Evolutionary conservation across 768 basidiomycete genomes (phyloP).

Genomic region (Cubamyces lactineus): DNA sequence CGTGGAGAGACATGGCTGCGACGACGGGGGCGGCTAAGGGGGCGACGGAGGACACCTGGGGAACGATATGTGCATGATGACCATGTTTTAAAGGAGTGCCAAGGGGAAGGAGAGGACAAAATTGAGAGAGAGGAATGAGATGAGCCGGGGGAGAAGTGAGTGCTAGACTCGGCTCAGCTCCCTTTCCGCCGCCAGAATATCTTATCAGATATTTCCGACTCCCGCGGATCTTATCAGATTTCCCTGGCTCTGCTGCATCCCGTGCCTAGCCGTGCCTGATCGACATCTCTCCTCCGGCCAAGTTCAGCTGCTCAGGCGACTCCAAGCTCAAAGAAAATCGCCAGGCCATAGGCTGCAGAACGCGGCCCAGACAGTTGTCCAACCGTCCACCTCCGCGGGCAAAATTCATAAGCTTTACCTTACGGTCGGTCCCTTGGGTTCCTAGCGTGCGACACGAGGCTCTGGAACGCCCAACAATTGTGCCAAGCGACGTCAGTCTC

Average conservation of each 20-base stretch:
- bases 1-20: conserved; percentile 8
- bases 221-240: conserved; percentile 9
- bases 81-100: background rate
- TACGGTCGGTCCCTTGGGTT: background rate
- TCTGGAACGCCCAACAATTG: background rate
- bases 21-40: background rate
- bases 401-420: no score
- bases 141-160: background rate
- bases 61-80: background rate
- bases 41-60: background rate
- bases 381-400: no score
- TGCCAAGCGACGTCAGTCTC: background rate
- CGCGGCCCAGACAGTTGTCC: no score
- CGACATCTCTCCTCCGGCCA: background rate
- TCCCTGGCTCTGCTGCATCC: background rate
- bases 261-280: conserved; percentile 8
- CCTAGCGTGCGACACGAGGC: background rate
- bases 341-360: no score
- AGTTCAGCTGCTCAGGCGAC: no score
- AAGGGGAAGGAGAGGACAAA: background rate
- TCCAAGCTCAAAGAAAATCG: no score
- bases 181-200: background rate
- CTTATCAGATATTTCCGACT: conserved; percentile 11
- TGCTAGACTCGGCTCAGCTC: no score
- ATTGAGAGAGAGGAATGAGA: background rate